phyloP scores from a whole-genome alignment of 257 asterid species.

The Nicotiana tomentosiformis region DNA sequence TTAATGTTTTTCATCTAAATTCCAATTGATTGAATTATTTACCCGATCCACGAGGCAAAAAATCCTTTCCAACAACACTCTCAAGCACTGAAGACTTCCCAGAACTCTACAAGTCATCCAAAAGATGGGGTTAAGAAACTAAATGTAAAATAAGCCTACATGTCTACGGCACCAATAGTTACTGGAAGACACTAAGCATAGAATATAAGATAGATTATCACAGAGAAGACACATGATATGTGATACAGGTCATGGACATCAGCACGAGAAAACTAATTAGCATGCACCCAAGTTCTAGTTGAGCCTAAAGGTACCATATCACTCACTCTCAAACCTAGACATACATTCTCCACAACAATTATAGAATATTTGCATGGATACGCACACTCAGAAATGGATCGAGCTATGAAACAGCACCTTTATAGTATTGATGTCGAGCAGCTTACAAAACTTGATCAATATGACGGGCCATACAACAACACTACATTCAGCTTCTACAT shows the following conservation, averaged over 20 bases:
- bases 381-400: not conserved
- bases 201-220: not conserved
- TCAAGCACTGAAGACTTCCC: slow-evolving; percentile 84
- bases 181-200: not conserved
- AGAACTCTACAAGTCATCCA: slow-evolving; percentile 50
- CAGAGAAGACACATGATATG: not conserved
- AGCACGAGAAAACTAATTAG: not conserved
- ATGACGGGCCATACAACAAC: not conserved
- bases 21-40: slow-evolving; percentile 3
- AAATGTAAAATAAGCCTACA: not conserved
- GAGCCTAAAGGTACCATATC: not conserved
- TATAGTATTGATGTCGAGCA: not conserved
- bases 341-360: not conserved
- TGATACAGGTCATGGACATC: not conserved
- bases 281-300: not conserved
- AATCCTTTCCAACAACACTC: slow-evolving; percentile 74
- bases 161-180: not conserved
- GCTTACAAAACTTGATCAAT: not conserved
- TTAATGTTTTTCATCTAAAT: not conserved
- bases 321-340: not conserved
- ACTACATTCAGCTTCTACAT: not conserved
- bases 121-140: not conserved
- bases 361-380: not conserved
- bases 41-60: slow-evolving; percentile 87
- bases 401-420: not conserved